Base-by-base conservation (phyloP, 257 asterid species). In the Cruciata laevipes region DNA sequence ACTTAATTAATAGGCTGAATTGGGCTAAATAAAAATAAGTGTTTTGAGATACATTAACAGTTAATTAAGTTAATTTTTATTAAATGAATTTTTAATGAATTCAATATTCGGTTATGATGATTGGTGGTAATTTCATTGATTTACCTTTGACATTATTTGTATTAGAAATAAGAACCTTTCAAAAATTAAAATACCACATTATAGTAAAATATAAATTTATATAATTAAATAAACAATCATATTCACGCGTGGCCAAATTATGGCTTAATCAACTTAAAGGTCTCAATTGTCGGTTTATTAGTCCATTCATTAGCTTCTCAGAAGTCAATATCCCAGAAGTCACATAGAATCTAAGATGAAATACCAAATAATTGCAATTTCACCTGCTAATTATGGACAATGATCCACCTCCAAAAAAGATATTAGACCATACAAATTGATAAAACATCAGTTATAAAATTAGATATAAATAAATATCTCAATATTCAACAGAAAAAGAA, bases 301-400 rank as follows among this genome's bases (percentile, higher is more conserved):
- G 63, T 65, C 71, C 66, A 71, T 56, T 65, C 66, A 16, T 7
- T 64, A 18, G 66, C 58, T 53, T 42, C 61, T 63, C 25, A 23
- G 37, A 21, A 9, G 51, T 44, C 37, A 40, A 10, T 1, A 17
- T 66, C 70, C 17, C 23, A 16, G 16, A 69, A 42, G 20, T 13
- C 52, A 53, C n/a, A 47, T 47, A 62, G 69, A 56, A 32, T 63
- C 38, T 24, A 14, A 14, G 38, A 68, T 13, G 25, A 55, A 55
- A 71, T 44, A 32, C 51, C 51, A 47, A 79, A 69, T 52, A 73
- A 73, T 75, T 77, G 74, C 81, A 71, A 77, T 53, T 37, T 64
- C 71, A 81, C 69, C 91, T 67, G 74, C 84, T 17, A 53, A 68
- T 57, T 72, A 59, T 49, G 33, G 87, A 80, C 79, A 42, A 42